A percentile compares a stretch with the other conserved stretches of the same genome.
Conservation (phyloP, 768 basidiomycete genomes). For the Pholiota conissans region DNA sequence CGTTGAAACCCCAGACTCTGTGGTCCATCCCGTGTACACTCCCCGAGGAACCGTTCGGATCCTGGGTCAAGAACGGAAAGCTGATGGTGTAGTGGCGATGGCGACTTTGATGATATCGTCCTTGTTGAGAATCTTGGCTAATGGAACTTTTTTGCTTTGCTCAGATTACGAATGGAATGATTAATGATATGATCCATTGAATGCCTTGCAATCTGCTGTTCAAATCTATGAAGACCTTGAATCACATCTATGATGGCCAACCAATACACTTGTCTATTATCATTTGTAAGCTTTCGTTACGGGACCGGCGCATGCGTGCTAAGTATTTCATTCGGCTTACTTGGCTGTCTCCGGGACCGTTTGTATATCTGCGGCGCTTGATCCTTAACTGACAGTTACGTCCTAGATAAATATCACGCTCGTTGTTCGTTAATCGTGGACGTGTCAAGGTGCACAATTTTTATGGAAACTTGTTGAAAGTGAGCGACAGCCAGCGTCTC, state of each 20-base stretch:
- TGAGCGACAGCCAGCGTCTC: no score
- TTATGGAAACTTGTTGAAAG: no score
- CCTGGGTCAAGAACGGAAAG: slow-evolving; percentile 27
- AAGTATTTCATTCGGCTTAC: no score
- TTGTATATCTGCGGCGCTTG: background rate
- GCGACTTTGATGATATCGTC: background rate
- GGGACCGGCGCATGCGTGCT: background rate
- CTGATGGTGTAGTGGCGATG: slow-evolving; percentile 13
- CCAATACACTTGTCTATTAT: background rate
- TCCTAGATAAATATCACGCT: background rate
- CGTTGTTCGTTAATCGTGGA: background rate
- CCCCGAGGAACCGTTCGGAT: slow-evolving; percentile 19
- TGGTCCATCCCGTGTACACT: slow-evolving; percentile 19
- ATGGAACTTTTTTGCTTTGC: background rate
- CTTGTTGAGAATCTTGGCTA: no score
- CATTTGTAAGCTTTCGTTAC: background rate
- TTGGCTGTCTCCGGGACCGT: background rate
- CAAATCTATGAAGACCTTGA: background rate
- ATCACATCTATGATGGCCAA: background rate
- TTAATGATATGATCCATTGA: background rate
- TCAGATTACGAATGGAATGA: background rate
- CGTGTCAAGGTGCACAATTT: no score
- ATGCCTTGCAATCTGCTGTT: background rate
- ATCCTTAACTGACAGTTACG: no score
- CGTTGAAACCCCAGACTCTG: slow-evolving; percentile 23